Conservation (phyloP, 371 early-diverging fungal species). For the Coemansia sp. region DNA sequence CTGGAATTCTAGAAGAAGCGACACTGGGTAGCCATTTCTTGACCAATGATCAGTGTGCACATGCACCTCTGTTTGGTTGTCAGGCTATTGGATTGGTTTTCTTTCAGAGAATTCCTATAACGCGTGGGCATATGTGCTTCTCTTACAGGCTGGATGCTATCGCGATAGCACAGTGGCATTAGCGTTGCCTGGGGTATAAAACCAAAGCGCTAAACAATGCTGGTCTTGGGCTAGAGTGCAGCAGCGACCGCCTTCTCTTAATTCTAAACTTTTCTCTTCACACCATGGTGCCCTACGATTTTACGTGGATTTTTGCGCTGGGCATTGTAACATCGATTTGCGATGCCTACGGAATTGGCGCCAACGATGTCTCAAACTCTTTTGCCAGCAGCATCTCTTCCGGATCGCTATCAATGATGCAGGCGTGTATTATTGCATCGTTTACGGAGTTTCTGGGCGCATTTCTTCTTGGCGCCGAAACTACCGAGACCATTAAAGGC, state of each 20-base stretch:
- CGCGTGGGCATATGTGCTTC: too few species aligned
- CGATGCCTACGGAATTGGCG: slow-evolving; percentile 77
- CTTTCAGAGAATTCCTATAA: too few species aligned
- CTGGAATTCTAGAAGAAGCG: too few species aligned
- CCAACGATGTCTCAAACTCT: slow-evolving; percentile 89
- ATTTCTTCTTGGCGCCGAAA: slow-evolving; percentile 71
- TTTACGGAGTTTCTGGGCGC: slow-evolving; percentile 87
- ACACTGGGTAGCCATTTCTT: too few species aligned
- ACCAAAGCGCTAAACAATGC: too few species aligned
- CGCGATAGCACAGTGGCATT: too few species aligned
- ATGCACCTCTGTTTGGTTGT: too few species aligned
- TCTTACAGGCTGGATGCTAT: too few species aligned
- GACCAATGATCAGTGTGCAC: too few species aligned
- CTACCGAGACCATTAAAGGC: slow-evolving; percentile 74
- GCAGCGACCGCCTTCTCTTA: not conserved
- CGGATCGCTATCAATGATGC: slow-evolving; percentile 68
- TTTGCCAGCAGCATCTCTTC: slow-evolving; percentile 88
- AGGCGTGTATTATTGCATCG: slow-evolving; percentile 75
- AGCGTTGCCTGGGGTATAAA: too few species aligned
- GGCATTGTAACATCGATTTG: slow-evolving; percentile 65
- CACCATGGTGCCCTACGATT: slow-evolving; percentile 62
- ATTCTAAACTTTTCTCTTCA: not conserved
- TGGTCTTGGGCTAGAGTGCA: too few species aligned
- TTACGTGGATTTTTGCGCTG: slow-evolving; percentile 75
- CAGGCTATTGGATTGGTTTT: too few species aligned